These are phyloP conservation scores for Rhodotorula sp. DNA, from an alignment of 1,284 basidiomycete species.

Conservation along the genomic window DNA sequence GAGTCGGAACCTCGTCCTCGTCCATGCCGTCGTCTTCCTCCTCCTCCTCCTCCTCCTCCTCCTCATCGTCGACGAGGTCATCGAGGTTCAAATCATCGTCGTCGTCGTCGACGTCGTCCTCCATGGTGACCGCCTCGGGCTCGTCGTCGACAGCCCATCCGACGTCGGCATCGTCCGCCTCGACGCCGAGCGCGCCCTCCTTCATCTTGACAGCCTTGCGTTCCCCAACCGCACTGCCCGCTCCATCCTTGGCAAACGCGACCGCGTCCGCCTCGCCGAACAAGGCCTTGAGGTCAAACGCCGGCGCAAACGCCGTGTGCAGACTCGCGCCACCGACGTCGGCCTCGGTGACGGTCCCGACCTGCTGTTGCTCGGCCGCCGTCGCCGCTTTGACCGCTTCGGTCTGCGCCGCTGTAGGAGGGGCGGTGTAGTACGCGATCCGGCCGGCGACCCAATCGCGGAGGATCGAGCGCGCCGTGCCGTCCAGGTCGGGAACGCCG, in stretches of 20 bases:
- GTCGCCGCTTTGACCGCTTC: slow-evolving; percentile 54
- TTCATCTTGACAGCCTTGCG: slow-evolving; percentile 40
- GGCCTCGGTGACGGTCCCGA: slow-evolving; percentile 64
- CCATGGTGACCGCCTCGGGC: slow-evolving; percentile 7
- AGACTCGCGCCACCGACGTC: slow-evolving; percentile 76
- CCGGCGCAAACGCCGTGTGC: slow-evolving; percentile 62
- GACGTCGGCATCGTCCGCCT: slow-evolving; percentile 37
- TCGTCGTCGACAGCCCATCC: slow-evolving; percentile 29
- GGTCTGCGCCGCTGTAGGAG: slow-evolving; percentile 72
- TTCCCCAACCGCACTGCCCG: slow-evolving; percentile 46
- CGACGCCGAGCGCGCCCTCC: slow-evolving; percentile 39
- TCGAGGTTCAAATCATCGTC: slow-evolving; percentile 23
- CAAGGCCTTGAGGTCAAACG: slow-evolving; percentile 71
- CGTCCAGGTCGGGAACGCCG: slow-evolving; percentile 83
- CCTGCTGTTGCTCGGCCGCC: slow-evolving; percentile 50
- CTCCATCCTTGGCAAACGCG: slow-evolving; percentile 61
- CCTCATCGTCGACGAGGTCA: slow-evolving; percentile 26
- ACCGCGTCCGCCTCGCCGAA: slow-evolving; percentile 73
- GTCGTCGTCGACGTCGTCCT: slow-evolving; percentile 12
- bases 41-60: slow-evolving; percentile 15
- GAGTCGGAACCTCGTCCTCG: slow-evolving; percentile 27
- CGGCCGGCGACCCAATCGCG: slow-evolving; percentile 96
- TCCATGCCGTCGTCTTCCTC: slow-evolving; percentile 12
- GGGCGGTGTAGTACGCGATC: slow-evolving; percentile 81
- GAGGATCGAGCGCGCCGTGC: slow-evolving; percentile 79